Conservation (phyloP, 192 early-diverging fungal genomes). For the Podila minutissima region DNA sequence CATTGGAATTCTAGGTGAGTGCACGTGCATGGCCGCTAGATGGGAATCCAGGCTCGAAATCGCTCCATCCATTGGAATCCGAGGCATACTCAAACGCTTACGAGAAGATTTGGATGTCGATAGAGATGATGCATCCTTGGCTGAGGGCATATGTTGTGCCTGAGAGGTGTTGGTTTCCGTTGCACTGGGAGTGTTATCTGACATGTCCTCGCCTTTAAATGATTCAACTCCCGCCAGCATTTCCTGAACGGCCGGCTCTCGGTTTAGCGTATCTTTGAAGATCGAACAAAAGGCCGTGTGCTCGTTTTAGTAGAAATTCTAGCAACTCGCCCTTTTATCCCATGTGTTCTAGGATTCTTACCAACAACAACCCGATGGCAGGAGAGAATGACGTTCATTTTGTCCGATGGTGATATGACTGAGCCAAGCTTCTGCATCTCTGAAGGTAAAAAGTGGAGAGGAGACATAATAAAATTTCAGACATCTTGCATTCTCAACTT, state of each 20-base stretch:
- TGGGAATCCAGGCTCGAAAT: conserved; percentile 10
- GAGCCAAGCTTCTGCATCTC: conserved; percentile 56
- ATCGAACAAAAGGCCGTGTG: background rate
- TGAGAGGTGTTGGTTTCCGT: background rate
- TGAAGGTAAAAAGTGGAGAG: background rate
- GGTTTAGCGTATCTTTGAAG: conserved; percentile 24
- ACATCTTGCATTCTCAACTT: background rate
- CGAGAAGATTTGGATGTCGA: background rate
- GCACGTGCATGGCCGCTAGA: background rate
- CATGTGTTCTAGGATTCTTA: conserved; percentile 4
- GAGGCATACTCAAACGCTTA: conserved; percentile 24
- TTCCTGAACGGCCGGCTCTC: conserved; percentile 40
- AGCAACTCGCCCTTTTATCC: background rate
- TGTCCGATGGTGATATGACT: conserved; percentile 53
- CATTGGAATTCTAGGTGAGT: conserved; percentile 29
- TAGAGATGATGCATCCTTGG: background rate
- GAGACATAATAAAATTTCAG: background rate
- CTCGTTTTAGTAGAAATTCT: background rate
- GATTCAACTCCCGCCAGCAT: conserved; percentile 15
- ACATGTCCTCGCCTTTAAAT: background rate
- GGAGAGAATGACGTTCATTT: conserved; percentile 52
- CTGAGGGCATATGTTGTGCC: background rate
- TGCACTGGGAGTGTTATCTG: background rate
- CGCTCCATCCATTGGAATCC: conserved; percentile 33
- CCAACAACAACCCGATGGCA: conserved; percentile 57